Base-by-base conservation (phyloP, 495 filamentous ascomycete species). In the Hypoxylon trugodes region DNA sequence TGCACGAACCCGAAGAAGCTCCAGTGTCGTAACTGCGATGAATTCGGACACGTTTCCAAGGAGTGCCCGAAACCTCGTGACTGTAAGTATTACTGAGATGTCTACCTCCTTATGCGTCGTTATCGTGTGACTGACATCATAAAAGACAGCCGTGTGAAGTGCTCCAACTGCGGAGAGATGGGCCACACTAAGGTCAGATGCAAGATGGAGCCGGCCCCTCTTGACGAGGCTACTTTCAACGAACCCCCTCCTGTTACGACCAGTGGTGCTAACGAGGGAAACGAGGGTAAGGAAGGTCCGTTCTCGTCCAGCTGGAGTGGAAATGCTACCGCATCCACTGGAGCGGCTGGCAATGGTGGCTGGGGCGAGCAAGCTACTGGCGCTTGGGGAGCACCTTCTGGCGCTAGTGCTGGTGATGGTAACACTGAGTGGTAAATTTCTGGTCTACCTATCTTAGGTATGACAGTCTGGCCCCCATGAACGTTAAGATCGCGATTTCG, bases 41-140 rank as follows among this genome's bases (percentile, higher is more conserved):
- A 83, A 56, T 81, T 77, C 25, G 93, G 93, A 0, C 93, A 97
- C 63, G 74, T 81, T 37, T 78, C 79, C 36, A 87, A 85, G 37
- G 90, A 93, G 4, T 96, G 93, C 71, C 83, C 90, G 0, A 81
- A 89, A 79, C 89, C 90, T 3, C 86, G 82, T 38, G 89, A 96
- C 66, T 92, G 87, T 77, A 74, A 78, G 77, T 74, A 16, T 3
- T 8, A 7, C 46, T 22, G 24, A 38, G 15, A 13, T 0, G 13
- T 28, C 22, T 19, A 12, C 6, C 0, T 30, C 24, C 0, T 16
- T 6, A 15, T 28, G 4, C 5, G 1, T 21, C 48, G 13, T 7
- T 13, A 42, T 7, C 16, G n/a, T 15, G 21, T n/a, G 46, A 50
- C 72, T 81, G 64, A 78, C 64, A 36, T 1, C 22, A n/a, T 7